Evolutionary conservation across 768 basidiomycete genomes (phyloP).

Genomic region (Fomitopsis serialis): DNA sequence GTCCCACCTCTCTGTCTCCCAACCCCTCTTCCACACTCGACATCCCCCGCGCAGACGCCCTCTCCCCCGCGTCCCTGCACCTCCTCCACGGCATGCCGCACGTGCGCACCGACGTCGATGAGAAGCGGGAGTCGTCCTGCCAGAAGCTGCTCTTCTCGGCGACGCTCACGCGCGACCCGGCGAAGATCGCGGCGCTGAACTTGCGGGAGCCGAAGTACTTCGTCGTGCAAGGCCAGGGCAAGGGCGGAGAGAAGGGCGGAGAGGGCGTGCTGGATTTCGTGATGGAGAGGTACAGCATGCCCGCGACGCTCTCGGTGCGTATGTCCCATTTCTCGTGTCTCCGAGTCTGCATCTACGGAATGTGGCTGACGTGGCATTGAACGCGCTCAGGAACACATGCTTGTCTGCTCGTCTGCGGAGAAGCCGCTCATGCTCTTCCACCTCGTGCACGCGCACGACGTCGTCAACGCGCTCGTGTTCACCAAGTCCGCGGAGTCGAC

Average conservation of each 20-base stretch:
- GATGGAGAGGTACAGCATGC: slow-evolving; percentile 80
- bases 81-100: slow-evolving; percentile 34
- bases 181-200: slow-evolving; percentile 81
- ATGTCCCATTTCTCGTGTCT: neutral
- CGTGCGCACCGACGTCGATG: slow-evolving; percentile 47
- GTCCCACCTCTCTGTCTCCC: neutral
- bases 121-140: slow-evolving; percentile 60
- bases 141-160: slow-evolving; percentile 97
- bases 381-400: slow-evolving; percentile 73
- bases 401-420: slow-evolving; percentile 68
- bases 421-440: slow-evolving; percentile 91
- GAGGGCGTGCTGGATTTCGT: slow-evolving; percentile 44
- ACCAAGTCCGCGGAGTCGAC: slow-evolving; percentile 97
- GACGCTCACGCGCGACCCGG: slow-evolving; percentile 89
- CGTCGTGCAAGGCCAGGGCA: slow-evolving; percentile 55
- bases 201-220: slow-evolving; percentile 83
- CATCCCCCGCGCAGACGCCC: slow-evolving; percentile 40
- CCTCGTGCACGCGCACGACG: slow-evolving; percentile 58
- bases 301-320: slow-evolving; percentile 66
- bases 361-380: neutral
- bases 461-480: slow-evolving; percentile 81
- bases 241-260: neutral
- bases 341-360: neutral
- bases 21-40: neutral
- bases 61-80: slow-evolving; percentile 56